phyloP scores from a whole-genome alignment of 306 rosid species.

The Lupinus albus region DNA sequence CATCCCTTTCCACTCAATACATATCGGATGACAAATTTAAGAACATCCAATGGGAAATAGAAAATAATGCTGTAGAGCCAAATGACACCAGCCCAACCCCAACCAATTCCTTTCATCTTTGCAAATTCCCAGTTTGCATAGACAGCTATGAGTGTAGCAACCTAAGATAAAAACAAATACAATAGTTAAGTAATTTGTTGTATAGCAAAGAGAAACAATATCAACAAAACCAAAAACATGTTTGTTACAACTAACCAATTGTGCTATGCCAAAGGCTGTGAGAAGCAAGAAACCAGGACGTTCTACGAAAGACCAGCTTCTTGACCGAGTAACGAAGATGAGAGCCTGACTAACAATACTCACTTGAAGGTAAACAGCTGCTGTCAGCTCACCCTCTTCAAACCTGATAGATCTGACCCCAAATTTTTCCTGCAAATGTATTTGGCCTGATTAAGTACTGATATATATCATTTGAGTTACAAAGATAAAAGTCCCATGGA shows the following conservation, averaged over 20 bases:
- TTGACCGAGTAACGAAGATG: slow-evolving; percentile 78
- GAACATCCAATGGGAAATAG: slow-evolving; percentile 67
- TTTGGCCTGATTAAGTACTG: not conserved
- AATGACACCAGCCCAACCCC: slow-evolving; percentile 86
- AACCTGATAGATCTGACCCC: slow-evolving; percentile 62
- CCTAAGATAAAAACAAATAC: slow-evolving; percentile 33
- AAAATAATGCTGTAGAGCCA: slow-evolving; percentile 68
- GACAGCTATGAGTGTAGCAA: slow-evolving; percentile 72
- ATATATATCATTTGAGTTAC: no score
- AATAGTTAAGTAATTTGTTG: slow-evolving; percentile 1
- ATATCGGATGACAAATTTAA: slow-evolving; percentile 61
- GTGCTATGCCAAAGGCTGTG: slow-evolving; percentile 63
- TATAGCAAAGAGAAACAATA: not conserved
- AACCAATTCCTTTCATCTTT: slow-evolving; percentile 63
- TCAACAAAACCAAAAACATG: not conserved
- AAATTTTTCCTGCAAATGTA: slow-evolving; percentile 50
- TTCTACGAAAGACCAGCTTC: slow-evolving; percentile 68
- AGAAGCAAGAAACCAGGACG: slow-evolving; percentile 71
- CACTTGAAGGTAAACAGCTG: slow-evolving; percentile 83
- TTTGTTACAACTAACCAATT: slow-evolving; percentile 53
- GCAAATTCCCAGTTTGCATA: slow-evolving; percentile 73
- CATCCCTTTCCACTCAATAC: slow-evolving; percentile 75
- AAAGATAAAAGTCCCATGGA: no score
- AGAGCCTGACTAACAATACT: slow-evolving; percentile 83
- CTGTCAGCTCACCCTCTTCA: slow-evolving; percentile 55